Percentiles rank a stretch among this genome's conserved stretches.
These are phyloP conservation scores for Endoconidiophora laricicola DNA, from an alignment of 2,329 filamentous ascomycete species.

Conservation along the genomic window DNA sequence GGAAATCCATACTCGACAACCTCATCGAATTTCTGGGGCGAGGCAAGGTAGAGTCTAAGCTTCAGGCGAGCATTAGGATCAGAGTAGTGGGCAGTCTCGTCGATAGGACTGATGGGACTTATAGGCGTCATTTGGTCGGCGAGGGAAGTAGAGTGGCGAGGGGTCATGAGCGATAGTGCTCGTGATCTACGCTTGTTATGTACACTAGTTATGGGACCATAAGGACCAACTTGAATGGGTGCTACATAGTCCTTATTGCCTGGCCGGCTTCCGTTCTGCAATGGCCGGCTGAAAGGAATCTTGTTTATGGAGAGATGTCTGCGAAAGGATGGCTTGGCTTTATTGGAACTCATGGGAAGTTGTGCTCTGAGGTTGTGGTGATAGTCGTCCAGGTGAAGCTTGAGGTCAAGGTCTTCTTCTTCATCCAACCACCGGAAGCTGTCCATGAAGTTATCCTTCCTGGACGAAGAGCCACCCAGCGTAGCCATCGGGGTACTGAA, in stretches of 20 bases:
- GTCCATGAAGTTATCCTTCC: conserved; percentile 41
- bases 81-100: conserved; percentile 71
- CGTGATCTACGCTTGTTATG: conserved; percentile 36
- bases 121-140: conserved; percentile 6
- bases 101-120: conserved; percentile 28
- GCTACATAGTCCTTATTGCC: conserved; percentile 21
- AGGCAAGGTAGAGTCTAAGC: conserved; percentile 69
- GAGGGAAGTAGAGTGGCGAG: conserved; percentile 18
- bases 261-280: conserved; percentile 29
- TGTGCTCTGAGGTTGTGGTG: conserved; percentile 43
- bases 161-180: conserved; percentile 36
- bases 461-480: conserved; percentile 18
- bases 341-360: conserved; percentile 27
- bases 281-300: conserved; percentile 41
- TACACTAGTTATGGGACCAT: conserved; percentile 15
- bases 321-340: conserved; percentile 44
- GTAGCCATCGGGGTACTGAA: conserved; percentile 12
- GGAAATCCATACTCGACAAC: conserved; percentile 89
- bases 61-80: conserved; percentile 80
- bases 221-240: conserved; percentile 17
- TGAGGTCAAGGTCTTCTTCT: conserved; percentile 51
- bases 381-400: conserved; percentile 53
- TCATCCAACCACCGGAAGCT: conserved; percentile 61
- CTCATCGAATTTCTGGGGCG: conserved; percentile 89
- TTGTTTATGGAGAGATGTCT: conserved; percentile 57